Conservation (phyloP, 495 filamentous ascomycete species). For the Opeltia flavorubescens region DNA sequence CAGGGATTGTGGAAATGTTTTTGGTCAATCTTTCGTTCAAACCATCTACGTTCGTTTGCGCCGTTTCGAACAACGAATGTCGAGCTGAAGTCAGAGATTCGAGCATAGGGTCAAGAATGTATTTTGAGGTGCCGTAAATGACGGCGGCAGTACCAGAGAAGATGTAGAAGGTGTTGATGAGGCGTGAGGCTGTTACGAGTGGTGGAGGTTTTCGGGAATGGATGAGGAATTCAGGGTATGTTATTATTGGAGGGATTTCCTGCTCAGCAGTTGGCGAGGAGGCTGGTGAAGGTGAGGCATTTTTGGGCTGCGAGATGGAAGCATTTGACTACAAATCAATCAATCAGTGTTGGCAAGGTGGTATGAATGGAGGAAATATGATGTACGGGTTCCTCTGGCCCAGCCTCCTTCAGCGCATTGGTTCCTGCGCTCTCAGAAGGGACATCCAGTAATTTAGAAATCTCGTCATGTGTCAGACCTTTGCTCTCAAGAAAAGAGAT, state of each 20-base stretch:
- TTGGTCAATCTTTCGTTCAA: constrained; percentile 63
- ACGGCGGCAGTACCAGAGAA: constrained; percentile 53
- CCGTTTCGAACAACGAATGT: constrained; percentile 59
- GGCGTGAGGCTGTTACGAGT: constrained; percentile 57
- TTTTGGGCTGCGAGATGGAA: neutral
- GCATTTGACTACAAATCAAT: too few relatives aligned
- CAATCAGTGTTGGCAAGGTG: too few relatives aligned
- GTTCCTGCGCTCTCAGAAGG: constrained; percentile 11
- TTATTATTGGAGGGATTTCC: constrained; percentile 77
- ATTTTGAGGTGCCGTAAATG: constrained; percentile 72
- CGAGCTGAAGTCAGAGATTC: constrained; percentile 59
- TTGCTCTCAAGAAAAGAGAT: constrained; percentile 67
- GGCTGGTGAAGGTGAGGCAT: neutral
- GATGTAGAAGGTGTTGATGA: constrained; percentile 68
- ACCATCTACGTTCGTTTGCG: constrained; percentile 45
- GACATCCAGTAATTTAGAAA: constrained; percentile 47
- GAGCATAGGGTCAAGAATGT: constrained; percentile 71
- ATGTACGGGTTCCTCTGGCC: constrained; percentile 3
- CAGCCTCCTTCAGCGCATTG: constrained; percentile 20
- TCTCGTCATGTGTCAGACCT: constrained; percentile 53
- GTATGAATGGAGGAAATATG: too few relatives aligned
- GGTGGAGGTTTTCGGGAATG: constrained; percentile 54
- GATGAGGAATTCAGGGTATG: constrained; percentile 86
- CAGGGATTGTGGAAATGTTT: constrained; percentile 50
- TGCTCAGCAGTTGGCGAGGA: constrained; percentile 18